Percentiles rank a stretch among this genome's conserved stretches.
Conservation (phyloP, 345 rosid genomes). For the Pistacia vera region DNA sequence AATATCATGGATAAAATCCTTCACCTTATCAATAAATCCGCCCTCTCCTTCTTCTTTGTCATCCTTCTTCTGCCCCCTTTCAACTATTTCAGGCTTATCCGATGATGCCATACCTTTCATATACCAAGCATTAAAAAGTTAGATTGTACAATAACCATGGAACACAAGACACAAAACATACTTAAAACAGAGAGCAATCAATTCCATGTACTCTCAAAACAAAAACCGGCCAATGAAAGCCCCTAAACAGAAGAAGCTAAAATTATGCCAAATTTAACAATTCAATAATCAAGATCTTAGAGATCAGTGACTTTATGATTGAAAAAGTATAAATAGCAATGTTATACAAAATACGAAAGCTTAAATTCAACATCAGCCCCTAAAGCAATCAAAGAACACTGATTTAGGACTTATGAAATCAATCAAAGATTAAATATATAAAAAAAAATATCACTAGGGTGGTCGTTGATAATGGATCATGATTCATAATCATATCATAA, state of each 20-base stretch:
- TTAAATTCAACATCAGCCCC: background rate
- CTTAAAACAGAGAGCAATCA: background rate
- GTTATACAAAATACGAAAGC: background rate
- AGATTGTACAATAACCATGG: background rate
- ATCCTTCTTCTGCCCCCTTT: constrained; percentile 54
- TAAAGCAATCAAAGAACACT: background rate
- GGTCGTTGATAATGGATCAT: background rate
- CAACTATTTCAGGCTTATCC: constrained; percentile 58
- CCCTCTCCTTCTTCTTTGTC: constrained; percentile 63
- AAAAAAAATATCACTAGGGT: background rate
- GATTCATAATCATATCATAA: background rate
- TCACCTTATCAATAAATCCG: constrained; percentile 88
- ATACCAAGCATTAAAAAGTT: background rate
- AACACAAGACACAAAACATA: background rate
- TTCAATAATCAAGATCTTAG: background rate
- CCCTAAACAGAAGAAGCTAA: background rate
- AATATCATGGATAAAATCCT: constrained; percentile 89
- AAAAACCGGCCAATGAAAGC: background rate
- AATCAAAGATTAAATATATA: background rate
- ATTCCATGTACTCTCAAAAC: background rate
- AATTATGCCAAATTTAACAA: background rate
- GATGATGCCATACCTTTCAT: constrained; percentile 68
- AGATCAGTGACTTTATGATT: background rate
- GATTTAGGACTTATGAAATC: background rate
- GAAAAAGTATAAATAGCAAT: background rate